Base-by-base conservation (phyloP, 306 rosid species). In the Styphnolobium japonicum region DNA sequence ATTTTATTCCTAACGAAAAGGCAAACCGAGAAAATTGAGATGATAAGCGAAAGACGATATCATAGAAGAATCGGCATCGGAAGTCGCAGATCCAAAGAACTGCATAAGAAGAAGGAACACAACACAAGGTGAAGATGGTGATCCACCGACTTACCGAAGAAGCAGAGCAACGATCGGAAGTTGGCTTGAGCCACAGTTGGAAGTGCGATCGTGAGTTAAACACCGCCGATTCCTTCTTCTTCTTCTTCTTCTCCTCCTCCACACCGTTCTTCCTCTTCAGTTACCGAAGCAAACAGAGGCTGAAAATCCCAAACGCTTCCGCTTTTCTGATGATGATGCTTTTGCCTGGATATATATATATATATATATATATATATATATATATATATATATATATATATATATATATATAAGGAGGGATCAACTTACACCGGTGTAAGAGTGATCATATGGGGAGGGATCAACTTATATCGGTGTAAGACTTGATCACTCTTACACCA, bases 101-200 rank as follows among this genome's bases (percentile, higher is more conserved):
- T 12, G 37, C 36, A n/a, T 23, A 19, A 79, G 52, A 71, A 37
- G 58, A 39, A 49, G 21, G 49, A 11, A 8, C n/a, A n/a, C n/a
- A n/a, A n/a, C n/a, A n/a, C n/a, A 71, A 2, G 19, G 46, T 5
- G 52, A 61, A 21, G 53, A 46, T 19, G 62, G 52, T 7, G 84
- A 72, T 86, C 81, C 81, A 73, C 84, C 90, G 84, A 83, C 87
- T 86, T 83, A 86, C 90, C 76, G 72, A 64, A 64, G 58, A 79
- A 76, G 73, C 64, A 75, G 62, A 71, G 34, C 15, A 68, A 62
- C 61, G 85, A 86, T 86, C 85, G 78, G 45, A 43, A 78, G 64
- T 19, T 11, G 22, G 22, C 21, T 66, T 37, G n/a, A 39, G 53
- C 10, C 80, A 22, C 9, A 70, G 62, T 45, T 25, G 11, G 63